Conservation (phyloP, 495 filamentous ascomycete genomes). For the Penicillium mononematosum region DNA sequence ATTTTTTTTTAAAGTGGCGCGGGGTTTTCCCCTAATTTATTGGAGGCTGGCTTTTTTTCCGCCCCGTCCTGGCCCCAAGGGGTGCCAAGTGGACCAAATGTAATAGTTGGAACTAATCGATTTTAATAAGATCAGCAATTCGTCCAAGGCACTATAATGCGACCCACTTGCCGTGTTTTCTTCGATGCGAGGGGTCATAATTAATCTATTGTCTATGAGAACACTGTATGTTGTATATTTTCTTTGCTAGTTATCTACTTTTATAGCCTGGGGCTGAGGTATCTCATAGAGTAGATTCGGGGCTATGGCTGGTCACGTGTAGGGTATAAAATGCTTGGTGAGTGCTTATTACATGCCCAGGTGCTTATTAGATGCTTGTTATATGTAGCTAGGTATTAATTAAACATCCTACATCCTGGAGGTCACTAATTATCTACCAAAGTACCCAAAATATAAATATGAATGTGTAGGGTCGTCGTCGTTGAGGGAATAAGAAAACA, state of each 20-base stretch:
- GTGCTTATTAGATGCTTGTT: background rate
- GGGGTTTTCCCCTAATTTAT: constrained; percentile 10
- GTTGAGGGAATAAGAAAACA: too few relatives aligned
- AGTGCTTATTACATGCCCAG: too few relatives aligned
- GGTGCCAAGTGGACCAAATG: constrained; percentile 9
- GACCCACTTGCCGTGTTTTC: constrained; percentile 9
- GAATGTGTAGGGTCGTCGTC: background rate
- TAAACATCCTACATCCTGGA: too few relatives aligned
- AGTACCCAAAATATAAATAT: too few relatives aligned
- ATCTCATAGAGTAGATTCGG: background rate
- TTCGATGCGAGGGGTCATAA: background rate
- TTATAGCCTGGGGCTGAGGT: too few relatives aligned
- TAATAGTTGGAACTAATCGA: background rate
- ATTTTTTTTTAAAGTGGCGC: constrained; percentile 4
- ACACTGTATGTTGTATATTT: background rate
- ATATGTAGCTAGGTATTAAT: too few relatives aligned
- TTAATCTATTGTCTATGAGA: background rate
- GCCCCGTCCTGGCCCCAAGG: constrained; percentile 12
- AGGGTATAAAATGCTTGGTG: background rate
- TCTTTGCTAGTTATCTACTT: too few relatives aligned
- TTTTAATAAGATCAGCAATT: background rate
- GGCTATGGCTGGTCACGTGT: background rate
- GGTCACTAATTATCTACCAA: too few relatives aligned
- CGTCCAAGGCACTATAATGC: background rate
- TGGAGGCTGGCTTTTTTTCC: constrained; percentile 2